A percentile compares a stretch with the other conserved stretches of the same genome.
These are phyloP conservation scores for Geoglossum cookeanum DNA, from an alignment of 2,329 filamentous ascomycete genomes.

Conservation along the genomic window DNA sequence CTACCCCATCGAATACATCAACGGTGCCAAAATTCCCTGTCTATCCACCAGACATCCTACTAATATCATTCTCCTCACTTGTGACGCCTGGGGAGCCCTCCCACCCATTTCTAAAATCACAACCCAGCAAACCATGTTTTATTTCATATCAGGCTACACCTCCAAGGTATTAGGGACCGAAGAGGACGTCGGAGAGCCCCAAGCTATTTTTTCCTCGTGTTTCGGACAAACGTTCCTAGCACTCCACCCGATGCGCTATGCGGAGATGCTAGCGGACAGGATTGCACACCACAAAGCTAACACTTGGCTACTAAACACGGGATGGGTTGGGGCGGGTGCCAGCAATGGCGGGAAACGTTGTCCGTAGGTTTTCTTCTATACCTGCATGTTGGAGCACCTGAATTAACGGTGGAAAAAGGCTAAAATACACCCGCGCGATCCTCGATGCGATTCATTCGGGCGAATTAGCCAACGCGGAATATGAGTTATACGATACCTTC, in stretches of 20 bases:
- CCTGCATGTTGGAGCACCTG: neutral
- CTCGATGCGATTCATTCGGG: constrained; percentile 96
- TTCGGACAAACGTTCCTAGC: constrained; percentile 98
- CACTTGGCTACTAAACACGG: constrained; percentile 96
- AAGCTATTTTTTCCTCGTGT: constrained; percentile 97
- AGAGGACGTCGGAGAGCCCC: constrained; percentile 88
- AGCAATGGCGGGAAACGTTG: constrained; percentile 88
- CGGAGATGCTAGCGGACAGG: constrained; percentile 96
- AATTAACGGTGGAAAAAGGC: constrained; percentile 15
- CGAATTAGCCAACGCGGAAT: constrained; percentile 81
- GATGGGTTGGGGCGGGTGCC: constrained; percentile 85
- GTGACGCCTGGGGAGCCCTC: constrained; percentile 90
- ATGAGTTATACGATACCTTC: constrained; percentile 91
- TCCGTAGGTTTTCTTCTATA: constrained; percentile 28
- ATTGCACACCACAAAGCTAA: constrained; percentile 89
- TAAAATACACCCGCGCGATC: constrained; percentile 98
- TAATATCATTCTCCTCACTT: constrained; percentile 97
- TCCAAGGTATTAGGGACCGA: constrained; percentile 99
- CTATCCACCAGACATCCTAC: constrained; percentile 68
- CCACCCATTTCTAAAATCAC: constrained; percentile 95
- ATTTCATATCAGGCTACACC: constrained; percentile 99
- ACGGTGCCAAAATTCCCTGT: constrained; percentile 97
- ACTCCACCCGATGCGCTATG: constrained; percentile 97
- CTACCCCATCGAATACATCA: constrained; percentile 98
- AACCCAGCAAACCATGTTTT: constrained; percentile 96